Evolutionary conservation across 768 basidiomycete species (phyloP), one percentile per base, ranked within the genome.

Genomic region (Psilocybe tampanensis): DNA sequence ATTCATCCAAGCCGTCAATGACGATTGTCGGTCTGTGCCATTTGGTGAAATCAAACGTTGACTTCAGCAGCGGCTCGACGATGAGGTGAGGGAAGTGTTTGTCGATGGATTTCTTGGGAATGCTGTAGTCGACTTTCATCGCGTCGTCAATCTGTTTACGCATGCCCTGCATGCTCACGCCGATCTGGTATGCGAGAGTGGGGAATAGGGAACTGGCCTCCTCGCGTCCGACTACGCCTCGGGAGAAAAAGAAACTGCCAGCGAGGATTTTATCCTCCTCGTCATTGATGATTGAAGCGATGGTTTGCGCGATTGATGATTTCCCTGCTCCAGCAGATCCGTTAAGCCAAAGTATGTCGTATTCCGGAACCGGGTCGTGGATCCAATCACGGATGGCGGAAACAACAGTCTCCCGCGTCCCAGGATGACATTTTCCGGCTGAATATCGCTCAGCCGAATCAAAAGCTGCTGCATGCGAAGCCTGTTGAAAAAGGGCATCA

Each of bases 151-250:
- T 36, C 2, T 2, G 21, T 1, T 22, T 8, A 2, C 54, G 44
- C 33, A 47, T 39, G 7, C 11, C 33, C 15, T 44, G 54, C 15
- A 55, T 33, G 2, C 18, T 22, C 8, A 23, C 19, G 2, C 32
- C 33, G 6, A 55, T 6, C 18, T 55, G 54, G 21, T 47, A 55
- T n/a, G 45, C 54, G 17, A 55, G 21, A 3, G 44, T 55, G 9
- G 54, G 8, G 8, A 55, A 22, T 3, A 55, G 22, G 18, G 32
- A 34, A 15, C 36, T 8, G 2, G 18, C 32, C 1, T 15, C 21
- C 15, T 47, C 13, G 5, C 13, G 44, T 6, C 21, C 22, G 0
- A 8, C 1, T 8, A 13, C 11, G 15, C 2, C 3, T 1, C 23
- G 32, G 0, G 15, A 3, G 18, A 55, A 55, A 19, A 55, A 55